phyloP scores from a whole-genome alignment of 2,329 filamentous ascomycete species.

The Sarocladiaceae sp. region DNA sequence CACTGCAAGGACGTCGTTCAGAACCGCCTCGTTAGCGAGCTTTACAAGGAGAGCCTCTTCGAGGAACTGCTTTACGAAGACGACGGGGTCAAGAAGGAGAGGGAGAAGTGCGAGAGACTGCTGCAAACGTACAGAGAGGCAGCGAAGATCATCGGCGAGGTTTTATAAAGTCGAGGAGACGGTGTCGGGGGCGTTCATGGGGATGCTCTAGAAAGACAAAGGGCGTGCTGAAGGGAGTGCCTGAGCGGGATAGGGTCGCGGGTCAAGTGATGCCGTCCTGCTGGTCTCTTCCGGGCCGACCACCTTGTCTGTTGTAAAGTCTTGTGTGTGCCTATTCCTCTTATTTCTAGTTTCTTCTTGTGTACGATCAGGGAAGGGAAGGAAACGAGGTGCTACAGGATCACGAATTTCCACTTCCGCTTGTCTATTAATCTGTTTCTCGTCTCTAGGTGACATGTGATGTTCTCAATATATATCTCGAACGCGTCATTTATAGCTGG shows the following conservation, averaged over 20 bases:
- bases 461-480: too few relatives aligned
- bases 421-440: too few relatives aligned
- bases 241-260: too few relatives aligned
- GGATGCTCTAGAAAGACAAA: not conserved
- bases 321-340: slow-evolving; percentile 8
- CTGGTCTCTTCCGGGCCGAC: too few relatives aligned
- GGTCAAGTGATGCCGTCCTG: too few relatives aligned
- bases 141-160: slow-evolving; percentile 96
- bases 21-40: slow-evolving; percentile 88
- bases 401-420: too few relatives aligned
- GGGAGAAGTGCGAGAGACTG: slow-evolving; percentile 96
- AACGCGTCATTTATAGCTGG: too few relatives aligned
- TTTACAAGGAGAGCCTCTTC: slow-evolving; percentile 89
- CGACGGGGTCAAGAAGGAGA: slow-evolving; percentile 92
- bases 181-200: not conserved
- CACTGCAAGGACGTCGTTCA: slow-evolving; percentile 98
- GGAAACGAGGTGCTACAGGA: not conserved
- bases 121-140: slow-evolving; percentile 95
- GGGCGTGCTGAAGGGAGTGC: too few relatives aligned
- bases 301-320: slow-evolving; percentile 2
- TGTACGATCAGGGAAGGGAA: slow-evolving; percentile 8
- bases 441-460: too few relatives aligned
- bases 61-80: slow-evolving; percentile 95
- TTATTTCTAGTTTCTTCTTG: slow-evolving; percentile 6
- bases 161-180: slow-evolving; percentile 51